Evolutionary conservation across 371 early-diverging fungal species (phyloP), one percentile per base, ranked within the genome.

Genomic region (Mucor saturninus): DNA sequence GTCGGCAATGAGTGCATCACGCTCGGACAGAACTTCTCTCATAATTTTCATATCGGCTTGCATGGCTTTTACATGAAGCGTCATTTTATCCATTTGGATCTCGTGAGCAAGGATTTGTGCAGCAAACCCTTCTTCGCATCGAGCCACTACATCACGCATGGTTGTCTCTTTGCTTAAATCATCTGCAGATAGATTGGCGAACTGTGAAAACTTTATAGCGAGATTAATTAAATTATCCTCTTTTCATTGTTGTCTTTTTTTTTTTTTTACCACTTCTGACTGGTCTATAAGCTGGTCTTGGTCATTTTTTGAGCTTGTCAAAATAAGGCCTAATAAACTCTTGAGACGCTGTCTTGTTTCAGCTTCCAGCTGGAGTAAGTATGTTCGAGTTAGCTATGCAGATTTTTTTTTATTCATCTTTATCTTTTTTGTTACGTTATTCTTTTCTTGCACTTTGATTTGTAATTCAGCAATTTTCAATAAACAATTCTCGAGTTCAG

Each of bases 401-500:
- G 21, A 1, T 0, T 21, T 21, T 45, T 30, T 4, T 4, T 38
- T 14, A 38, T 13, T 54, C 46, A 15, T 28, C 35, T 30, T 50
- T 4, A 35, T 4, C 8, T 35, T 35, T 35, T 42, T 21, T 5
- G 54, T 64, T 77, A 74, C 76, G 59, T 81, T 76, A 7, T 65
- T 72, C 11, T 87, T 91, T 30, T 86, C 74, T 62, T 85, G 83
- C 59, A 98, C 79, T 68, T 92, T 85, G 4, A 84, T 81, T 69
- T 92, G 87, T 30, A 95, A 78, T 43, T 93, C 91, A 7, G 80
- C 86, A 67, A 95, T 95, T 71, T 91, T 92, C 5, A 78, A 61
- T 31, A 84, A 75, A 66, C 92, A 95, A 65, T 93, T 89, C 71
- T 93, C 90, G 30, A 95, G 74, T 3, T 93, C 90, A 52, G 94